phyloP scores from a whole-genome alignment of 83 land plant species.

The Picea abies region DNA sequence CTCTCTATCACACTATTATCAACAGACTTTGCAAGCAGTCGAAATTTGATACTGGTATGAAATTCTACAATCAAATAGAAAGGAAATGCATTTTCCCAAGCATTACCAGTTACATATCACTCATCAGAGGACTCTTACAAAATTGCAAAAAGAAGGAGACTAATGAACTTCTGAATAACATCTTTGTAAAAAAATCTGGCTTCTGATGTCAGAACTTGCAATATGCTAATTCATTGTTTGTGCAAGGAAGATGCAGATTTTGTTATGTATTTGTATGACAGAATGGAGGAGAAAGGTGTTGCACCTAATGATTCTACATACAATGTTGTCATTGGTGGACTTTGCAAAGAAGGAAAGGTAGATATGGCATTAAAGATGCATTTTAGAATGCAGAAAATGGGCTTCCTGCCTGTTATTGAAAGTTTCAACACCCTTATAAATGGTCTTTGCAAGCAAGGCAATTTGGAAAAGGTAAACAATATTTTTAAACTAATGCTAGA shows the following conservation, averaged over 20 bases:
- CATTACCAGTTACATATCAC: too few relatives aligned
- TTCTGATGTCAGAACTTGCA: conserved; percentile 12
- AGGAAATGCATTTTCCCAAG: too few relatives aligned
- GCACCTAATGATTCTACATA: conserved; percentile 16
- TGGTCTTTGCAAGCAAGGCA: too few relatives aligned
- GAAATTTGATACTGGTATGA: too few relatives aligned
- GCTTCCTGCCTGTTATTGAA: neutral
- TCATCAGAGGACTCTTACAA: too few relatives aligned
- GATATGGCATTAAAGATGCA: conserved; percentile 9
- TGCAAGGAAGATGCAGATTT: conserved; percentile 31
- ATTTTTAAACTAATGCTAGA: too few relatives aligned
- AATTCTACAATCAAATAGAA: too few relatives aligned
- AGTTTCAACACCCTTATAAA: too few relatives aligned
- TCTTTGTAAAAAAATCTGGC: conserved; percentile 35
- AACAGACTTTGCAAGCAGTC: conserved; percentile 14
- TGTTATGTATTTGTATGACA: conserved; percentile 24
- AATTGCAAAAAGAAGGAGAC: conserved; percentile 1
- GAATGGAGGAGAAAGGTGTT: conserved; percentile 5
- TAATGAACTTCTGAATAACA: conserved; percentile 27
- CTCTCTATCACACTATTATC: too few relatives aligned
- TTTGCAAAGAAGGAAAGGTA: too few relatives aligned
- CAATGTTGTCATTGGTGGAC: neutral
- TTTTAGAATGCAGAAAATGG: conserved; percentile 21
- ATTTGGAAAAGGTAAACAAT: too few relatives aligned
- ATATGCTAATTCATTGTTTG: conserved; percentile 20